Base-by-base conservation (phyloP, 345 rosid species). In the Theobroma cacao region DNA sequence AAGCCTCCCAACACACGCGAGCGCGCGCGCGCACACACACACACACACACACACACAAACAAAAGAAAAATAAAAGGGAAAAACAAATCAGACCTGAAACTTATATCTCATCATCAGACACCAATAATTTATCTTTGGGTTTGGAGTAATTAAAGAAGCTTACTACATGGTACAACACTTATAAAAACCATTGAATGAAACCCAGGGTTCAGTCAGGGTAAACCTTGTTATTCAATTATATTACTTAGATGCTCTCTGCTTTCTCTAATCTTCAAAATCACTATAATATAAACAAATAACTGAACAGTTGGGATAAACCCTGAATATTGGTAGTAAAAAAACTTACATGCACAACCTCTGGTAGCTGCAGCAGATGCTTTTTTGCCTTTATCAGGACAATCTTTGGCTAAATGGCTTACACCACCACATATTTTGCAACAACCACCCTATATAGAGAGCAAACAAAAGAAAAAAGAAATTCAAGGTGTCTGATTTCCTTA, bases 341-440 rank as follows among this genome's bases (percentile, higher is more conserved):
- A 74, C 67, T 77, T 76, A 78, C 71, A 55, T 40, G 30, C 55
- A 40, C 82, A 83, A 87, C 93, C 89, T 47, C 62, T 72, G 79
- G 30, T 72, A 48, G 82, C 36, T n/a, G 82, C 75, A 55, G 52
- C 24, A 47, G 80, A 74, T 72, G 68, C 74, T 75, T 55, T 78
- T 80, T 58, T 82, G 67, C 88, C 83, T 90, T 91, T 96, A 79
- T 91, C 87, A 24, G 98, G 95, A 63, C 98, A 96, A 81, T 96
- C 97, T 84, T 66, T 96, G 30, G 98, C 97, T 77, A 96, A 91
- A 91, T 96, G 99, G 33, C 95, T 91, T 74, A 92, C 92, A 53
- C 94, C 91, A 34, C 95, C 93, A n/a, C 99, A 96, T 80, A 92
- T 83, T 86, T 96, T 91, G 82, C 99, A 94, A 85, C 87, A 85